phyloP scores from a whole-genome alignment of 805 yeast species.

The Metahyphopichia silvanorum region DNA sequence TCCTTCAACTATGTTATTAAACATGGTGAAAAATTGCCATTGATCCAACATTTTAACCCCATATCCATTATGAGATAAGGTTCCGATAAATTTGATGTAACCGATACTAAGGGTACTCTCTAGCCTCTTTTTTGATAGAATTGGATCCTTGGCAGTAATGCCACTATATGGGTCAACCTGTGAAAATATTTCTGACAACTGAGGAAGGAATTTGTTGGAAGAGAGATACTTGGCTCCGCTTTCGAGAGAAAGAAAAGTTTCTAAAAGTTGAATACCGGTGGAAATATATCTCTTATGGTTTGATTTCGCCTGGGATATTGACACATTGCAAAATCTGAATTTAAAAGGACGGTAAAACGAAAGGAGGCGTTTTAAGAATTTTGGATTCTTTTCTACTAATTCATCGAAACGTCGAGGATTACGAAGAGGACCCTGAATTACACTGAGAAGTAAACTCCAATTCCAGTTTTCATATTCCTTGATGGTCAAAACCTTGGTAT shows the following conservation, averaged over 20 bases:
- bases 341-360: constrained; percentile 93
- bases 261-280: constrained; percentile 75
- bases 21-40: constrained; percentile 82
- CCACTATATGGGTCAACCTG: constrained; percentile 82
- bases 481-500: constrained; percentile 70
- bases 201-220: constrained; percentile 79
- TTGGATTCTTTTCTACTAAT: constrained; percentile 65
- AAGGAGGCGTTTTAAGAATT: constrained; percentile 77
- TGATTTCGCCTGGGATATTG: constrained; percentile 10
- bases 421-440: constrained; percentile 82
- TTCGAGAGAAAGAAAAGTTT: constrained; percentile 54
- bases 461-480: constrained; percentile 86
- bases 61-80: constrained; percentile 51
- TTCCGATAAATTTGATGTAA: constrained; percentile 76
- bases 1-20: constrained; percentile 64
- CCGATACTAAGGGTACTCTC: constrained; percentile 69
- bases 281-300: constrained; percentile 53
- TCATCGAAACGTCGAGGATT: constrained; percentile 76
- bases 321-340: constrained; percentile 56
- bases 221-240: constrained; percentile 67
- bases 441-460: constrained; percentile 68
- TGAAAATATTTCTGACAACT: constrained; percentile 84
- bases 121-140: constrained; percentile 59
- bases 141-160: constrained; percentile 66
- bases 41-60: constrained; percentile 73